phyloP scores from a whole-genome alignment of 2,329 filamentous ascomycete genomes.

The Taxawa tesnikishii region DNA sequence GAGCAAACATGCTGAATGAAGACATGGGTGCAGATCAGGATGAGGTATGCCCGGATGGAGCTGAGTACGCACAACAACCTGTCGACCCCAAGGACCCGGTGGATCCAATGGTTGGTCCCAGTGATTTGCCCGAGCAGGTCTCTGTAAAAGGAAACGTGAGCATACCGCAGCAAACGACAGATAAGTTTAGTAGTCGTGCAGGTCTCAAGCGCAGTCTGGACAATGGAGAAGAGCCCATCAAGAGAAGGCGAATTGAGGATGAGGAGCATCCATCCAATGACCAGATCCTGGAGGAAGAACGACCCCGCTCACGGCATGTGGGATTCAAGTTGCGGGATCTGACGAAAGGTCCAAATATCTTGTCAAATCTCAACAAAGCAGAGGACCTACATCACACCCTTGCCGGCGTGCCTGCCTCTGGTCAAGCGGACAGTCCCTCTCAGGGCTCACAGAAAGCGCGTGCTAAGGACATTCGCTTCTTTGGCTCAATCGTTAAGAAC shows the following conservation, averaged over 20 bases:
- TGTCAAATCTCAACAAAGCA: constrained; percentile 1
- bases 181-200: no score
- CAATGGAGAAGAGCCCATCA: no score
- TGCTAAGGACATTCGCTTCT: neutral
- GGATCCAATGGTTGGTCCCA: neutral
- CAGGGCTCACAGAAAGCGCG: constrained; percentile 25
- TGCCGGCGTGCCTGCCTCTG: neutral
- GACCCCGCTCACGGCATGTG: constrained; percentile 9
- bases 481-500: constrained; percentile 70
- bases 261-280: no score
- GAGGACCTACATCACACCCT: constrained; percentile 8
- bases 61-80: constrained; percentile 4
- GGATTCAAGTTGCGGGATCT: constrained; percentile 13
- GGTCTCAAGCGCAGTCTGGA: no score
- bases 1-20: neutral
- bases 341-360: constrained; percentile 4
- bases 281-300: no score
- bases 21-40: constrained; percentile 1
- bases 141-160: neutral
- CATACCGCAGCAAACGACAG: neutral
- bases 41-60: constrained; percentile 6
- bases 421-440: constrained; percentile 16
- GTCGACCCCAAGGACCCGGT: constrained; percentile 7
- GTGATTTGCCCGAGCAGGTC: neutral
- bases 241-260: no score